A percentile compares a stretch with the other conserved stretches of the same genome.
These are phyloP conservation scores for Salvia rosmarinus DNA, from an alignment of 257 asterid genomes.

Conservation along the genomic window DNA sequence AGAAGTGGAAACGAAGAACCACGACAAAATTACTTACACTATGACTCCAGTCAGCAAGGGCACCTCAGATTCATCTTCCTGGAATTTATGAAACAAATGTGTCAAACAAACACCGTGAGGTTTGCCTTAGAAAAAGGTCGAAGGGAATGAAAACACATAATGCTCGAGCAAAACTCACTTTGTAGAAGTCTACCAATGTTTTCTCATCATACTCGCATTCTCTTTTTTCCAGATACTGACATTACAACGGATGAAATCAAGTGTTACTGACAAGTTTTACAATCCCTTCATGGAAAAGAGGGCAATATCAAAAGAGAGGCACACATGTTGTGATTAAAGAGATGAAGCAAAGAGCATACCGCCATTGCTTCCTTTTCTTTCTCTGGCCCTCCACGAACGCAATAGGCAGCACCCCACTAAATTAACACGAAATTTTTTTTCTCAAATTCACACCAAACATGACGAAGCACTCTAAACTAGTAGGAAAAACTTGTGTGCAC, in stretches of 20 bases:
- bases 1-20: neutral
- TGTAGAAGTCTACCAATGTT: constrained; percentile 71
- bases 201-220: constrained; percentile 88
- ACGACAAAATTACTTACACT: constrained; percentile 52
- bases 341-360: constrained; percentile 44
- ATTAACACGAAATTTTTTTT: neutral
- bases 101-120: neutral
- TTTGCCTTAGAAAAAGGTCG: neutral
- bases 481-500: no score
- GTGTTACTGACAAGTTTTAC: no score
- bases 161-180: constrained; percentile 43
- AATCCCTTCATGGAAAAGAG: no score
- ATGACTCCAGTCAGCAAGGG: constrained; percentile 72
- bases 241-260: neutral
- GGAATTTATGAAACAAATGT: constrained; percentile 3
- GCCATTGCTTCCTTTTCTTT: constrained; percentile 76
- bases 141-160: neutral
- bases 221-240: constrained; percentile 77
- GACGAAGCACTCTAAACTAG: no score
- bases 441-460: no score
- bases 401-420: constrained; percentile 95
- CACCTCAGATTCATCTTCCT: constrained; percentile 68
- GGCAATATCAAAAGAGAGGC: no score
- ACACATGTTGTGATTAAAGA: neutral
- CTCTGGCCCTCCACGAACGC: constrained; percentile 83